Percentiles rank a stretch among this genome's conserved stretches.
phyloP scores from a whole-genome alignment of 2,329 filamentous ascomycete species.

The Colletotrichum gloeosporioides region DNA sequence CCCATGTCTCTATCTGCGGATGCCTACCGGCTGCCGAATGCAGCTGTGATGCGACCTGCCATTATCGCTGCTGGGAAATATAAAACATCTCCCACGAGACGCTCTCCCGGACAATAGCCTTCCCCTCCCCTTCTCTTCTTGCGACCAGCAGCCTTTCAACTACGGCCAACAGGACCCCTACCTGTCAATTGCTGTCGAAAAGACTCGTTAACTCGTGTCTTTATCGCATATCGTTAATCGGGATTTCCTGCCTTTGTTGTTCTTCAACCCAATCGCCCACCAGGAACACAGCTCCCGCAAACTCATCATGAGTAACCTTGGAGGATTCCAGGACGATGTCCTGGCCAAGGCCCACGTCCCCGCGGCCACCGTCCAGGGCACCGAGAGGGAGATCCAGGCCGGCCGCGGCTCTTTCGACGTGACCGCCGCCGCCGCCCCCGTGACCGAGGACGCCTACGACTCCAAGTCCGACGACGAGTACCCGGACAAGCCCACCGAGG shows the following conservation, averaged over 20 bases:
- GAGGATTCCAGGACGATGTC: slow-evolving; percentile 22
- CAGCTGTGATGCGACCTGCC: slow-evolving; percentile 10
- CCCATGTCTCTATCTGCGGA: slow-evolving; percentile 8
- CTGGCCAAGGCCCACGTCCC: slow-evolving; percentile 27
- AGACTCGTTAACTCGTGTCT: slow-evolving; percentile 23
- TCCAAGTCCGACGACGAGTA: slow-evolving; percentile 32
- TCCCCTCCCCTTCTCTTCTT: not conserved
- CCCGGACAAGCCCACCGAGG: slow-evolving; percentile 58
- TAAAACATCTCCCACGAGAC: slow-evolving; percentile 8
- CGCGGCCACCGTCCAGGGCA: slow-evolving; percentile 22
- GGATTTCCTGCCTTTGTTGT: not conserved
- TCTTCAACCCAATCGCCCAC: not conserved
- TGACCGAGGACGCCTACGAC: slow-evolving; percentile 25
- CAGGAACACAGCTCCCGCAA: not conserved
- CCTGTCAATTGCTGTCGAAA: slow-evolving; percentile 15
- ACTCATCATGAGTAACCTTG: slow-evolving; percentile 23
- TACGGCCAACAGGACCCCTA: not conserved
- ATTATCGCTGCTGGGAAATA: slow-evolving; percentile 9
- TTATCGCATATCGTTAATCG: not conserved
- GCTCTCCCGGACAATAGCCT: not conserved
- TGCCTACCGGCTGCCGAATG: slow-evolving; percentile 17
- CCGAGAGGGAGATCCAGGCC: slow-evolving; percentile 23
- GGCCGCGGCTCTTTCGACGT: slow-evolving; percentile 25
- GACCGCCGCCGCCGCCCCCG: slow-evolving; percentile 25
- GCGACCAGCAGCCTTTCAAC: slow-evolving; percentile 13